phyloP scores from a whole-genome alignment of 73 alveolate genomes.

The Paramecium tetraurelia region DNA sequence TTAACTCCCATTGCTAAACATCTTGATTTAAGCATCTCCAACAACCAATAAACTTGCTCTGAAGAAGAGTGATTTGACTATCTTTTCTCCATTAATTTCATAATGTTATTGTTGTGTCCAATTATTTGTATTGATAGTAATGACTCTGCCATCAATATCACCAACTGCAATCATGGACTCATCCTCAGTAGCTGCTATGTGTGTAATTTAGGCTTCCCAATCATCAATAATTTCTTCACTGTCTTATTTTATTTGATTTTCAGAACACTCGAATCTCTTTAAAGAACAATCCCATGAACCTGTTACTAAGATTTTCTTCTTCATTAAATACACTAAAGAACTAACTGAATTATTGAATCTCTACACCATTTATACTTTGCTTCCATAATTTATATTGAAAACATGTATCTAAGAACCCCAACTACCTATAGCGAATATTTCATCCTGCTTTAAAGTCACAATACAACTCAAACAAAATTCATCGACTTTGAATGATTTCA shows the following conservation, averaged over 20 bases:
- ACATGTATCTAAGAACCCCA: conserved; percentile 65
- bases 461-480: conserved; percentile 60
- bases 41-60: background rate
- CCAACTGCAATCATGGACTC: conserved; percentile 56
- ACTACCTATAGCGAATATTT: conserved; percentile 65
- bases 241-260: conserved; percentile 41
- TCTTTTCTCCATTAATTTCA: conserved; percentile 22
- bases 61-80: conserved; percentile 19
- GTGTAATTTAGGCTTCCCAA: conserved; percentile 58
- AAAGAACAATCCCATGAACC: conserved; percentile 72
- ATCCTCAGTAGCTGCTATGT: conserved; percentile 46
- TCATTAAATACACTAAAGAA: conserved; percentile 9
- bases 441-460: conserved; percentile 58
- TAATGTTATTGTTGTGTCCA: background rate
- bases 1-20: conserved; percentile 28
- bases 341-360: conserved; percentile 67
- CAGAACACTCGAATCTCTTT: conserved; percentile 60
- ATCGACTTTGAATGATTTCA: conserved; percentile 61
- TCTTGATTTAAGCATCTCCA: conserved; percentile 26
- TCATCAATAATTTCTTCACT: conserved; percentile 55
- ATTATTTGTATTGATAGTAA: background rate
- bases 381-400: conserved; percentile 64
- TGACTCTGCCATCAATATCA: conserved; percentile 61
- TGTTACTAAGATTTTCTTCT: conserved; percentile 26
- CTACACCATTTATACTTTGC: conserved; percentile 38